These are phyloP conservation scores for Mycena vulgaris DNA, from an alignment of 768 basidiomycete genomes.

Conservation along the genomic window DNA sequence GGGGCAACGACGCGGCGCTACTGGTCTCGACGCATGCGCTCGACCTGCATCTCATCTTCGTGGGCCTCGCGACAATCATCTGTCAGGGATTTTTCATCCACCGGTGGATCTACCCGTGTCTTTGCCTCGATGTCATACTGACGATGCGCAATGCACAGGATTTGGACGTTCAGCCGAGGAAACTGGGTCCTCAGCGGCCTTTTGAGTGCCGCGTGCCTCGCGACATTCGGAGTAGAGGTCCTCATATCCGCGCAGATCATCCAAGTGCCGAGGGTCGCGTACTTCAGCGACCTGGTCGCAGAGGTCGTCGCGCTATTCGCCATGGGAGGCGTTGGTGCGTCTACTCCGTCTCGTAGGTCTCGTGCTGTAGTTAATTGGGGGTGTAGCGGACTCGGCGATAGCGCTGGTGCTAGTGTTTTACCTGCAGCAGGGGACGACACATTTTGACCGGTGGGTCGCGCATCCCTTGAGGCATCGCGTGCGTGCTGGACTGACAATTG, in stretches of 20 bases:
- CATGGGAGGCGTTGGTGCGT: conserved; percentile 18
- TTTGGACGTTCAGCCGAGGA: conserved; percentile 30
- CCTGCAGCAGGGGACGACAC: conserved; percentile 26
- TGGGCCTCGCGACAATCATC: conserved; percentile 20
- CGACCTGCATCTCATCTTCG: conserved; percentile 32
- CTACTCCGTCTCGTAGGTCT: neutral
- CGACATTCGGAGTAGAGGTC: conserved; percentile 8
- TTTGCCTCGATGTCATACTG: neutral
- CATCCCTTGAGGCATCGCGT: neutral
- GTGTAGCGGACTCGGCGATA: conserved; percentile 27
- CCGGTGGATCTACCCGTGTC: neutral
- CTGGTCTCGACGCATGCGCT: conserved; percentile 3
- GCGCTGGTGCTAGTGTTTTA: conserved; percentile 31
- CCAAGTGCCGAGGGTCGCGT: conserved; percentile 10
- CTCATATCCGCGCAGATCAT: conserved; percentile 14
- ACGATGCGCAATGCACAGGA: neutral
- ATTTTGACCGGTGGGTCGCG: conserved; percentile 22
- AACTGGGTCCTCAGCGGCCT: conserved; percentile 19
- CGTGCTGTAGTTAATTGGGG: neutral
- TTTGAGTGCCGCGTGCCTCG: conserved; percentile 12
- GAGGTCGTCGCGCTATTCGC: conserved; percentile 26
- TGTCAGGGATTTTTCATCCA: conserved; percentile 36
- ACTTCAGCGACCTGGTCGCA: neutral
- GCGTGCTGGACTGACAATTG: neutral
- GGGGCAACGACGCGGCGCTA: conserved; percentile 23